phyloP scores from a whole-genome alignment of 495 filamentous ascomycete genomes.

The Geopyxis carbonaria region DNA sequence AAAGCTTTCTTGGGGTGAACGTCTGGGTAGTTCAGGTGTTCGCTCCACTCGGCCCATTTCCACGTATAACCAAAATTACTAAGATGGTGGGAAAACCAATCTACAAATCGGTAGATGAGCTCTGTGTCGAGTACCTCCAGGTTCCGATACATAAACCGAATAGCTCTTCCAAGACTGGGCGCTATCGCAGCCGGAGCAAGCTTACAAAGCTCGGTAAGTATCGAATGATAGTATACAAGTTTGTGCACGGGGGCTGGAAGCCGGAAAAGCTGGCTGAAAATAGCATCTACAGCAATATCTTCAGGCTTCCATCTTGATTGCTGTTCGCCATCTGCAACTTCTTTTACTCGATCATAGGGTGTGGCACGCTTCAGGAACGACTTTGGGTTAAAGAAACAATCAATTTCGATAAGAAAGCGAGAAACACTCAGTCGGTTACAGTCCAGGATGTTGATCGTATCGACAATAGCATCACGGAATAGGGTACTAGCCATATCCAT shows the following conservation, averaged over 20 bases:
- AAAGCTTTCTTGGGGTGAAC: slow-evolving; percentile 83
- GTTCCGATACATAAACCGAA: slow-evolving; percentile 72
- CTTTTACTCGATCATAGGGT: slow-evolving; percentile 71
- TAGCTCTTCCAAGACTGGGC: slow-evolving; percentile 85
- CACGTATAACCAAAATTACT: slow-evolving; percentile 99
- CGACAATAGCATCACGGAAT: slow-evolving; percentile 67
- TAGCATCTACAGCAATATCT: slow-evolving; percentile 90
- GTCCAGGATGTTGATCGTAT: slow-evolving; percentile 87
- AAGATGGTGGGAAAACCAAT: slow-evolving; percentile 96
- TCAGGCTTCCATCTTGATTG: slow-evolving; percentile 87
- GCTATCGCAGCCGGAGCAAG: slow-evolving; percentile 88
- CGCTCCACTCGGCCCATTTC: slow-evolving; percentile 98
- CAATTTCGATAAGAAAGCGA: slow-evolving; percentile 79
- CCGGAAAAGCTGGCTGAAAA: slow-evolving; percentile 85
- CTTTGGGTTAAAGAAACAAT: slow-evolving; percentile 75
- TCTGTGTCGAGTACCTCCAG: slow-evolving; percentile 73
- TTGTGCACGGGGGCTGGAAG: slow-evolving; percentile 82
- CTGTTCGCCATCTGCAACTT: slow-evolving; percentile 42
- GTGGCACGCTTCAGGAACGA: slow-evolving; percentile 89
- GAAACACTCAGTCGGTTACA: slow-evolving; percentile 79
- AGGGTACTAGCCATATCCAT: slow-evolving; percentile 61
- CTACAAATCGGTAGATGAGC: slow-evolving; percentile 69
- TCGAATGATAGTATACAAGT: slow-evolving; percentile 85
- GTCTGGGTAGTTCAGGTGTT: slow-evolving; percentile 59
- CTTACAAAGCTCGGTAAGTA: slow-evolving; percentile 89